Evolutionary conservation across 2,329 filamentous ascomycete species (phyloP).

Genomic region (Diaporthe eres): DNA sequence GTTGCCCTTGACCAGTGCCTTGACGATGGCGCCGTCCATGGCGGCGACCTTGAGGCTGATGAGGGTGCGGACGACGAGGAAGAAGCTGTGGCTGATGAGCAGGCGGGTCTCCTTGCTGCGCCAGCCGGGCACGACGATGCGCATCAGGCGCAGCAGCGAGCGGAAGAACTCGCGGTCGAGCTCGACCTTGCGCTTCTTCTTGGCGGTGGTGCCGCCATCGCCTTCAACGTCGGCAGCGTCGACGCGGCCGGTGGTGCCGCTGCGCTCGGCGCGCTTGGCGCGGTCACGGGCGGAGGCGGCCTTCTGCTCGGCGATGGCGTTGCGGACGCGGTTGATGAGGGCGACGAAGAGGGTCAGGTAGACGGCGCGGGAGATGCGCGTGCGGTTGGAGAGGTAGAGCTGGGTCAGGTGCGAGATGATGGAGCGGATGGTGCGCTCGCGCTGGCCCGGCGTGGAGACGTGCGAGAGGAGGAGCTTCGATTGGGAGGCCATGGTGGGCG

Average conservation of each 20-base stretch:
- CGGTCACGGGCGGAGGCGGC: constrained; percentile 80
- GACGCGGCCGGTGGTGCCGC: constrained; percentile 61
- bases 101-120: constrained; percentile 89
- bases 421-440: constrained; percentile 75
- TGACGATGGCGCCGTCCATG: constrained; percentile 93
- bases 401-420: constrained; percentile 76
- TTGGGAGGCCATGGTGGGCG: constrained; percentile 75
- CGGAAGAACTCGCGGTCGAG: constrained; percentile 87
- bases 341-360: constrained; percentile 87
- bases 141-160: constrained; percentile 81
- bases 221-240: constrained; percentile 50
- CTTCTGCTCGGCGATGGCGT: constrained; percentile 94
- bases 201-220: constrained; percentile 50
- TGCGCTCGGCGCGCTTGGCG: constrained; percentile 64
- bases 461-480: constrained; percentile 75
- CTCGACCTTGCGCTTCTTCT: constrained; percentile 84
- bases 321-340: constrained; percentile 87
- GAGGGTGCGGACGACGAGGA: constrained; percentile 89
- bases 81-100: constrained; percentile 91
- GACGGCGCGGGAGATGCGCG: constrained; percentile 84
- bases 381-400: constrained; percentile 85
- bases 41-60: constrained; percentile 97
- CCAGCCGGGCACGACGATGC: constrained; percentile 92
- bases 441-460: constrained; percentile 53
- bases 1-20: constrained; percentile 90